Evolutionary conservation across 495 filamentous ascomycete species (phyloP), one percentile per base, ranked within the genome.

Genomic region (Copromyces sp.): DNA sequence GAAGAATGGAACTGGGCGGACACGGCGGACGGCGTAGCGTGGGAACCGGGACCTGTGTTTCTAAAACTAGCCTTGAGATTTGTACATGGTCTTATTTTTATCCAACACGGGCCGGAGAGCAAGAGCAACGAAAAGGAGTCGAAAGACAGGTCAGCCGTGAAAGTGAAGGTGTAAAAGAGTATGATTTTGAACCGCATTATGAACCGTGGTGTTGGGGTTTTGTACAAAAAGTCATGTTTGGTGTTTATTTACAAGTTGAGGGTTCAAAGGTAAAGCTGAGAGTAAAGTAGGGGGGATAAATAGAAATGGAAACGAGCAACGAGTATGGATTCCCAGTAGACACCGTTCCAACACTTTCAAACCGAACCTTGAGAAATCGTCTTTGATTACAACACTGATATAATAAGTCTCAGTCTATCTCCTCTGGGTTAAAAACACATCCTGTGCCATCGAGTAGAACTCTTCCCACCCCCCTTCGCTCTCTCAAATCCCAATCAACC

Each of bases 111-210:
- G 29, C 53, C 12, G 24, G 14, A 16, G 14, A 61, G 47, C 24
- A 6, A 6, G 8, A 47, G 20, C 24, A 3, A 61, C 32, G 70
- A 39, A 65, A 53, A 44, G 44, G 42, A 35, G 32, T 11, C 38
- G 29, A 53, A 44, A 47, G 39, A 35, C 37, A 35, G 69, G 38
- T 61, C 14, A 71, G 9, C n/a, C 41, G 40, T 42, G 44, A 76
- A 72, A 39, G 69, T 40, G n/a, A 35, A 69, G 24, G 61, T 72
- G 69, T 42, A 69, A 45, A 71, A 53, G 40, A 37, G 41, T 68
- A 14, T 20, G 24, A 24, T 24, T 24, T 16, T 40, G 45, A 39
- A 53, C 37, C 14, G 24, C 59, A 71, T n/a, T 40, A 38, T 69
- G 44, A 39, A 39, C 39, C 20, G 16, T 45, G 37, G 39, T 12